Evolutionary conservation across 2,329 filamentous ascomycete species (phyloP).

Genomic region (Aurifilum marmelostoma): DNA sequence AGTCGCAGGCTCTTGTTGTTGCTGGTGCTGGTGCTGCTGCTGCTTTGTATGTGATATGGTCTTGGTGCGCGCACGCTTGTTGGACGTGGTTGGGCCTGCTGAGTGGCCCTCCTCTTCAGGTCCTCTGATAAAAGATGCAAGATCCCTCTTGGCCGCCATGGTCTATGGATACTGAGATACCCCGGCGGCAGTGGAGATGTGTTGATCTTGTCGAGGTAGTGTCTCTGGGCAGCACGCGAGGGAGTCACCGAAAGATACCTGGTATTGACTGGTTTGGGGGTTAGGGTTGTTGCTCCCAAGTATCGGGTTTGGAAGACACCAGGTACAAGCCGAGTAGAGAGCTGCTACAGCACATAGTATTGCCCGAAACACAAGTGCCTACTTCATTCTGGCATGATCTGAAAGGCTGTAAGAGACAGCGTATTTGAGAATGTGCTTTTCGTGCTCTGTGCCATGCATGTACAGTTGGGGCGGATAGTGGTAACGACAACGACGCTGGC

Average conservation of each 20-base stretch:
- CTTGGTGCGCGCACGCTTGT: constrained; percentile 34
- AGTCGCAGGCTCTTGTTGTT: constrained; percentile 46
- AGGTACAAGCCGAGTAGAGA: too few relatives aligned
- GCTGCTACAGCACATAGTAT: too few relatives aligned
- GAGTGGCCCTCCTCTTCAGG: constrained; percentile 31
- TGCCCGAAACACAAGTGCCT: too few relatives aligned
- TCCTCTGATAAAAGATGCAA: constrained; percentile 21
- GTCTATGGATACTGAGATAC: background rate
- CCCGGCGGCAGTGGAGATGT: background rate
- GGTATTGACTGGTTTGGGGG: too few relatives aligned
- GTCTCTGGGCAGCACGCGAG: too few relatives aligned
- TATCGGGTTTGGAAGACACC: too few relatives aligned
- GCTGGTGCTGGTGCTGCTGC: constrained; percentile 25
- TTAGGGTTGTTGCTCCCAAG: too few relatives aligned
- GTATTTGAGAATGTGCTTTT: too few relatives aligned
- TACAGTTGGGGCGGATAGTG: background rate
- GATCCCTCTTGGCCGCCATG: constrained; percentile 35
- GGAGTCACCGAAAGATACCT: too few relatives aligned
- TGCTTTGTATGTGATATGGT: constrained; percentile 42
- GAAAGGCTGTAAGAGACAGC: too few relatives aligned
- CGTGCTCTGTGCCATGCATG: too few relatives aligned
- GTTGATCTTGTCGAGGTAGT: background rate
- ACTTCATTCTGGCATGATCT: too few relatives aligned
- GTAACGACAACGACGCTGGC: background rate
- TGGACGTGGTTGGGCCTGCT: constrained; percentile 21